Conservation (phyloP, 2,329 filamentous ascomycete genomes). For the Fusarium staphyleae region DNA sequence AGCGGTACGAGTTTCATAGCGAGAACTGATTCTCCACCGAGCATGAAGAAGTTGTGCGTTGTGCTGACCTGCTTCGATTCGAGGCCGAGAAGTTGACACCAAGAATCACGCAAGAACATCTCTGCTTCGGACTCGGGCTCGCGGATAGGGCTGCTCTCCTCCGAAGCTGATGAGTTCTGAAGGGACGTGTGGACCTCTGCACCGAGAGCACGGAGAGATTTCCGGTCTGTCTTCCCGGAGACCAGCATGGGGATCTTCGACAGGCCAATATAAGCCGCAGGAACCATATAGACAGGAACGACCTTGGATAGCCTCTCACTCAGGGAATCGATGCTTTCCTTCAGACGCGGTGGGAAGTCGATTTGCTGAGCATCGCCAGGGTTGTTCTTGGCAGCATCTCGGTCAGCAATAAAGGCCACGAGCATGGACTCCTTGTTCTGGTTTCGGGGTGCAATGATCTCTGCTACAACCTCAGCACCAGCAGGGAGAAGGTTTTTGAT, state of each 20-base stretch:
- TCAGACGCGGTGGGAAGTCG: slow-evolving; percentile 31
- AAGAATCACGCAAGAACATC: slow-evolving; percentile 45
- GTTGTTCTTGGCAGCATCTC: slow-evolving; percentile 21
- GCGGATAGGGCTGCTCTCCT: slow-evolving; percentile 8
- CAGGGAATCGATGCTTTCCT: slow-evolving; percentile 24
- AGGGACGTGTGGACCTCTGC: slow-evolving; percentile 30
- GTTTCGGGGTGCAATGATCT: slow-evolving; percentile 54
- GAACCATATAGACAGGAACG: slow-evolving; percentile 36
- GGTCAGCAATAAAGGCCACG: slow-evolving; percentile 37
- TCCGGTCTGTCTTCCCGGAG: slow-evolving; percentile 38
- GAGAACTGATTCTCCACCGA: slow-evolving; percentile 58
- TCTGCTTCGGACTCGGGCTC: slow-evolving; percentile 32
- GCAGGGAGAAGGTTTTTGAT: slow-evolving; percentile 51
- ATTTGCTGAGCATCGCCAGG: slow-evolving; percentile 25
- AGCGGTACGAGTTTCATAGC: slow-evolving; percentile 58
- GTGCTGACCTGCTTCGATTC: slow-evolving; percentile 45
- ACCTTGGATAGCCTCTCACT: slow-evolving; percentile 35
- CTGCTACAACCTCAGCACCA: slow-evolving; percentile 53
- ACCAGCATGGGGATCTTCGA: slow-evolving; percentile 38
- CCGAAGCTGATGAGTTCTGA: slow-evolving; percentile 19
- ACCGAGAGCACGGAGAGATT: slow-evolving; percentile 30
- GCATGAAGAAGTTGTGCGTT: slow-evolving; percentile 54
- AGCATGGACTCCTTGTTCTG: slow-evolving; percentile 44
- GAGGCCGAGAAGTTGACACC: slow-evolving; percentile 47
- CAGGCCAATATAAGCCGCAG: slow-evolving; percentile 32